These are phyloP conservation scores for Mucor circinelloides DNA, from an alignment of 371 early-diverging fungal genomes.

Conservation along the genomic window DNA sequence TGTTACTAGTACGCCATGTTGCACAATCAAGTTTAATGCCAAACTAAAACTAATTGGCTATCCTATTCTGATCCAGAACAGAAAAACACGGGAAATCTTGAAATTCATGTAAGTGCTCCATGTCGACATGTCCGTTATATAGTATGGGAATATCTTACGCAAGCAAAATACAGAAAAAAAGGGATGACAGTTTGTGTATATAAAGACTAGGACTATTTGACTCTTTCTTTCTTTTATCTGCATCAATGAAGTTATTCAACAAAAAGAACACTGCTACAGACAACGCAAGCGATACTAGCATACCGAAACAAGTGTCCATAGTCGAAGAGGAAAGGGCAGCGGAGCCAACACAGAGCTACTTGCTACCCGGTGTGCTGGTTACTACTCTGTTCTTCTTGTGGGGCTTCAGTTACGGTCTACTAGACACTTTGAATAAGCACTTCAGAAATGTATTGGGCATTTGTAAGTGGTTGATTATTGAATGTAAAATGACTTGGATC, in stretches of 20 bases:
- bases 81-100: neutral
- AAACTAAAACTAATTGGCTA: neutral
- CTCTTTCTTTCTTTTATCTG: neutral
- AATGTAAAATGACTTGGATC: neutral
- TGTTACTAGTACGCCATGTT: neutral
- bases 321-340: neutral
- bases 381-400: slow-evolving; percentile 50
- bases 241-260: neutral
- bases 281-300: neutral
- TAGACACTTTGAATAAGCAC: slow-evolving; percentile 53
- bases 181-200: neutral
- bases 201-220: neutral
- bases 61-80: neutral
- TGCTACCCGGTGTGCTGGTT: slow-evolving; percentile 37
- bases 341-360: neutral
- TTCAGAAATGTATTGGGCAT: slow-evolving; percentile 44
- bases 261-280: neutral
- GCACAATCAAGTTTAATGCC: neutral
- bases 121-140: neutral
- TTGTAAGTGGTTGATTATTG: slow-evolving; percentile 26
- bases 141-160: slow-evolving; percentile 6
- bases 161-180: neutral
- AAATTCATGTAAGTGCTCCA: neutral
- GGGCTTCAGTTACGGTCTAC: slow-evolving; percentile 53
- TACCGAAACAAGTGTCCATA: neutral